Evolutionary conservation across 768 basidiomycete genomes (phyloP).

Genomic region (Fistulinella prunicolor): DNA sequence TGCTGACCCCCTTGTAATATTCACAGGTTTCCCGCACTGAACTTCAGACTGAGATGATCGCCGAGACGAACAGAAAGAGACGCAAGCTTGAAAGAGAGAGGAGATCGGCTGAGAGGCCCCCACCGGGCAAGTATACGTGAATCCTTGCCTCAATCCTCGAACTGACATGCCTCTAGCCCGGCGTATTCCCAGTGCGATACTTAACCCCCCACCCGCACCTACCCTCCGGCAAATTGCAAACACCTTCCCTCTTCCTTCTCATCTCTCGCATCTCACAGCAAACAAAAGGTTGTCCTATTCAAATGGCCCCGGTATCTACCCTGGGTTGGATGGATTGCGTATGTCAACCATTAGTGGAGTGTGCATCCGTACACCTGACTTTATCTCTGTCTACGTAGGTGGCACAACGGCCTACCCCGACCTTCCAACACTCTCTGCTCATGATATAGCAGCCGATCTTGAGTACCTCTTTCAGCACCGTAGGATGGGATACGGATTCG

Average conservation of each 20-base stretch:
- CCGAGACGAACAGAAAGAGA: conserved; percentile 85
- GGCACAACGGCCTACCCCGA: conserved; percentile 36
- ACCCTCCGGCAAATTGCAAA: conserved; percentile 67
- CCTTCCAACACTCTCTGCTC: conserved; percentile 39
- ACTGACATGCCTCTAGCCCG: conserved; percentile 39
- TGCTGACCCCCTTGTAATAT: conserved; percentile 2
- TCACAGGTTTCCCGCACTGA: conserved; percentile 70
- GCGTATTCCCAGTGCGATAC: conserved; percentile 54
- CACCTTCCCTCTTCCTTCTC: conserved; percentile 47
- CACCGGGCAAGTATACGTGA: conserved; percentile 52
- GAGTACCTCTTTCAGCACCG: conserved; percentile 51
- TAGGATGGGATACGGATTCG: conserved; percentile 25
- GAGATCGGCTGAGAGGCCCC: conserved; percentile 71
- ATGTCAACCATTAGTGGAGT: conserved; percentile 6
- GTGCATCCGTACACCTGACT: conserved; percentile 1
- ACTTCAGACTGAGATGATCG: conserved; percentile 82
- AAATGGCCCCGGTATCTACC: conserved; percentile 16
- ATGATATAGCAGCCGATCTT: conserved; percentile 51
- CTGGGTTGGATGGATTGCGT: conserved; percentile 22
- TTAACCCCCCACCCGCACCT: conserved; percentile 52
- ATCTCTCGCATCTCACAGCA: conserved; percentile 20
- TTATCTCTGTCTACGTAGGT: conserved; percentile 37
- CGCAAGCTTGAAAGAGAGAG: conserved; percentile 84
- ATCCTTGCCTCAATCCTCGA: neutral
- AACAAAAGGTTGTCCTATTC: conserved; percentile 18